Evolutionary conservation across 345 rosid species (phyloP), one percentile per base, ranked within the genome.

Genomic region (Salix udensis): DNA sequence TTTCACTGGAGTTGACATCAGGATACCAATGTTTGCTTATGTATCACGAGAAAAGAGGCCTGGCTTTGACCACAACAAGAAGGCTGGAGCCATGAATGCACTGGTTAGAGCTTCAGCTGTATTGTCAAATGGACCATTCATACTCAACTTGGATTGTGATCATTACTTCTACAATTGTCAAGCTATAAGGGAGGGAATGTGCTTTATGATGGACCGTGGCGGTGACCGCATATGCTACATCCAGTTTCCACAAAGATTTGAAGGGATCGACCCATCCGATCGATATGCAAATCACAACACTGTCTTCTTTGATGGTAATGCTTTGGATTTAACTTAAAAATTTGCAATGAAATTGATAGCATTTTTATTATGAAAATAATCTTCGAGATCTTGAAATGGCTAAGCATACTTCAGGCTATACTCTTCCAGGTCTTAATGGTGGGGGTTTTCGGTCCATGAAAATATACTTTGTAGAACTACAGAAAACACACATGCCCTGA

Each of bases 151-250:
- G 70, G 98, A 94, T 60, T 94, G 98, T 82, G 98, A 94, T 78
- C 98, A 94, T 78, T 94, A 94, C 81, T 65, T 94, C 68, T 92
- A 88, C 80, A 94, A 94, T 74, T 89, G 88, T 34, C 74, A 77
- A 60, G 97, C 98, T 58, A 87, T 94, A 81, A 90, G 78, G 75
- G 98, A 94, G 69, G 98, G 97, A 24, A 92, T 94, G 90, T 94
- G 98, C 79, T 94, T 94, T 82, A 94, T 94, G 98, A 94, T 94
- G 98, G 98, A 94, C 75, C 94, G 98, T 3, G 97, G 98, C 0
- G 98, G 98, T 8, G 97, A 94, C 50, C 84, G 98, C 19, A 82
- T 94, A 26, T 92, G 98, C 85, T 94, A 90, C 87, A 86, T 94
- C 48, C 98, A 94, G 77, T 94, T 94, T 79, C 98, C 98, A 2